A percentile compares a stretch with the other conserved stretches of the same genome.
These are phyloP conservation scores for Lentinula sp. DNA, from an alignment of 768 basidiomycete genomes.

Conservation along the genomic window DNA sequence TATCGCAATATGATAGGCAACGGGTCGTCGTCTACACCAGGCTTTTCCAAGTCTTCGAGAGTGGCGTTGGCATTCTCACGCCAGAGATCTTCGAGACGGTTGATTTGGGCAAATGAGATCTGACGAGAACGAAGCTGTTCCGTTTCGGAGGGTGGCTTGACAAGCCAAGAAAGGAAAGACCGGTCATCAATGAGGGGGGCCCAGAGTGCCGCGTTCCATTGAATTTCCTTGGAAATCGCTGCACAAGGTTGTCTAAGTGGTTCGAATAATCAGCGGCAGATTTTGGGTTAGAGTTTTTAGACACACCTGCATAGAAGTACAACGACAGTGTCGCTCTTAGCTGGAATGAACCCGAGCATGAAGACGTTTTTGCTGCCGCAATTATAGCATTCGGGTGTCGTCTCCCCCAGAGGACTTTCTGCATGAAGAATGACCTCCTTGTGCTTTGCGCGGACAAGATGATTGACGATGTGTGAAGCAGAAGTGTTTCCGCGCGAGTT, in stretches of 20 bases:
- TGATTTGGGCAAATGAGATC: conserved; percentile 95
- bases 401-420: conserved; percentile 93
- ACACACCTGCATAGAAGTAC: conserved; percentile 92
- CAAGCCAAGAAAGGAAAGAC: conserved; percentile 98
- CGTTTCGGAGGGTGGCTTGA: conserved; percentile 93
- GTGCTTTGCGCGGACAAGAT: conserved; percentile 97
- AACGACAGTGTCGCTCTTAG: conserved; percentile 98
- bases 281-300: not conserved
- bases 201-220: conserved; percentile 98
- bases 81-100: conserved; percentile 96
- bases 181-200: conserved; percentile 98
- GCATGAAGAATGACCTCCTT: conserved; percentile 97
- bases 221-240: conserved; percentile 94
- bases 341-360: conserved; percentile 98
- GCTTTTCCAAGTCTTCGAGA: conserved; percentile 94
- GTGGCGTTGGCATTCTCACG: conserved; percentile 93
- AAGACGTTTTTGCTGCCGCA: conserved; percentile 99
- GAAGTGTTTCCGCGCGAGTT: conserved; percentile 98
- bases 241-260: conserved; percentile 87
- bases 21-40: conserved; percentile 96
- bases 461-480: conserved; percentile 98
- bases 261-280: not conserved
- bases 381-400: conserved; percentile 97
- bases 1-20: conserved; percentile 87
- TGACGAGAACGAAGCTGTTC: conserved; percentile 96